A percentile compares a stretch with the other conserved stretches of the same genome.
phyloP scores from a whole-genome alignment of 2,329 filamentous ascomycete species.

The Hypocrella siamensis region DNA sequence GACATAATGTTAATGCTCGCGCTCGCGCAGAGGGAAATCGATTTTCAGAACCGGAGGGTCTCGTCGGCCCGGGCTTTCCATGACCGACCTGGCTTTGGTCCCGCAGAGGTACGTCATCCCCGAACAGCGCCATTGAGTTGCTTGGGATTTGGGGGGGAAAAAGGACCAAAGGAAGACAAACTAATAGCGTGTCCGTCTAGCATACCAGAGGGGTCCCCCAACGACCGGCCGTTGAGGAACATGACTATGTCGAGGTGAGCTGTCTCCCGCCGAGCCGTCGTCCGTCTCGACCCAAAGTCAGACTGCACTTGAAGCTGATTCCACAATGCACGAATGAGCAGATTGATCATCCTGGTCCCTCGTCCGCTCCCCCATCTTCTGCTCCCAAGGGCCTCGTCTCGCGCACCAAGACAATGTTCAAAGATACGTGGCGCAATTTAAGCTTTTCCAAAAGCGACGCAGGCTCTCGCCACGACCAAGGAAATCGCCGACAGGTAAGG shows the following conservation, averaged over 20 bases:
- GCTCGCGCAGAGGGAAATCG: neutral
- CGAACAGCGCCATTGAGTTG: no score
- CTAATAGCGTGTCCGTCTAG: neutral
- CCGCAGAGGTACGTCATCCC: no score
- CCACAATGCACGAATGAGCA: neutral
- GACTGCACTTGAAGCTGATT: neutral
- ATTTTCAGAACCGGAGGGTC: no score
- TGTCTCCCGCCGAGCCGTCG: no score
- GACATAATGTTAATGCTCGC: neutral
- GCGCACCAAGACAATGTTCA: neutral
- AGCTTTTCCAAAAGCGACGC: neutral
- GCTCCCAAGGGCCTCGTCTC: neutral
- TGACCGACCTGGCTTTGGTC: no score
- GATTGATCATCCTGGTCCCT: neutral
- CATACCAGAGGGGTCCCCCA: neutral
- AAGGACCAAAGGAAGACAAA: neutral
- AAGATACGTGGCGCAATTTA: neutral
- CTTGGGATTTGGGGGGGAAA: neutral
- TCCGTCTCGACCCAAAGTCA: no score
- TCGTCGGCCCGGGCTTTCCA: no score
- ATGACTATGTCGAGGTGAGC: neutral
- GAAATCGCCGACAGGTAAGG: neutral
- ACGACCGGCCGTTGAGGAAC: neutral
- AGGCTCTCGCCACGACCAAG: neutral
- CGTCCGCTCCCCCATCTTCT: neutral